Evolutionary conservation across 495 filamentous ascomycete species (phyloP), one percentile per base, ranked within the genome.

Genomic region (Daldinia decipiens): DNA sequence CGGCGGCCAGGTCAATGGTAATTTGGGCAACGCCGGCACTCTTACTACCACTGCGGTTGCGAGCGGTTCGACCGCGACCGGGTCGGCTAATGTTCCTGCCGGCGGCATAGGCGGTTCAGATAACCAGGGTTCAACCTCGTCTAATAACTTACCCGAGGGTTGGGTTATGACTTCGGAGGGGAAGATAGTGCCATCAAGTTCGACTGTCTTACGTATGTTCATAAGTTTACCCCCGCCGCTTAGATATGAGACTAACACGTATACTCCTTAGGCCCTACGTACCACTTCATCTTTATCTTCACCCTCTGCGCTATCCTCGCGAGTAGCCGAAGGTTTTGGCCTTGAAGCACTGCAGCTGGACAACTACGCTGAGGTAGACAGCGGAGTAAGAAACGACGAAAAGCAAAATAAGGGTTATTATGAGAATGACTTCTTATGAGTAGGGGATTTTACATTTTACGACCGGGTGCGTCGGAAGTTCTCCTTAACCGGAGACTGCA

Each of bases 161-260:
- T 96, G 91, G 92, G 86, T 89, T 55, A 91, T 91, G 73, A 90
- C 89, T 40, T 82, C 86, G 54, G 86, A 87, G 53, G 89, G 92
- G 65, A 92, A 91, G 79, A 82, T 92, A 47, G 79, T 89, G 45
- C 89, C 89, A 47, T 83, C 86, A 34, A 80, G 82, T 75, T 78
- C 84, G 65, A 79, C 82, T 40, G 79, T 81, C 74, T 79, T 86
- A 73, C 81, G 83, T 85, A 83, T 62, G 74, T 76, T 68, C 50
- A 63, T 51, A 39, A 29, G 15, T 9, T 24, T 24, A 24, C 34
- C 17, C 43, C 32, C 32, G 26, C 32, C 29, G 5, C 17, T 17
- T 32, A 62, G 4, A 27, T 32, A 50, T 59, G 4, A 59, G 47
- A 53, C 55, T 62, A 58, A 69, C 62, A 63, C 54, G 3, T 57